Conservation (phyloP, 208 protist species). For the Leishmania tarentolae region DNA sequence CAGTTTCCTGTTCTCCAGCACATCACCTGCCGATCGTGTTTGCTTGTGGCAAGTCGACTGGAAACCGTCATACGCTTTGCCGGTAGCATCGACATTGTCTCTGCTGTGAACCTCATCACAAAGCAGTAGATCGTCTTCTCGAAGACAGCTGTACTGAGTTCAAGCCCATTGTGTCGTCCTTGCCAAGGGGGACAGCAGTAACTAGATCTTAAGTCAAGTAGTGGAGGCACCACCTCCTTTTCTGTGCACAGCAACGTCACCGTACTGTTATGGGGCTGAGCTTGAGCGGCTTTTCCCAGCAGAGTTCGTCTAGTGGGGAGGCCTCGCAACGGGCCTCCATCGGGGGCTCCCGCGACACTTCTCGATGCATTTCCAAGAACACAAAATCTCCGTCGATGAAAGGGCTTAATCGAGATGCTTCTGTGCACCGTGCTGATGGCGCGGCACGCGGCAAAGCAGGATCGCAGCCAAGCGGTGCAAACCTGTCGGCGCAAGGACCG, state of each 20-base stretch:
- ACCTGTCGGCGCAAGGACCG: not conserved
- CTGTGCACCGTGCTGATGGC: not conserved
- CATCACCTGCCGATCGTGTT: not conserved
- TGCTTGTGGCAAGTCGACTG: not conserved
- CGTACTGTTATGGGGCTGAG: not conserved
- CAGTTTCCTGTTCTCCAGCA: conserved; percentile 6
- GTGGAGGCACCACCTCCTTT: too few species aligned
- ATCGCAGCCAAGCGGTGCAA: not conserved
- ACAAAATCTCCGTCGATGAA: not conserved
- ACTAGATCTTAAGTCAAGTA: not conserved
- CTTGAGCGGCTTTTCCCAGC: not conserved
- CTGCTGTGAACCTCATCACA: not conserved
- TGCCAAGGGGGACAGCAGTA: not conserved
- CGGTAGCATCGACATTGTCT: not conserved
- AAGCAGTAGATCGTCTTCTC: not conserved
- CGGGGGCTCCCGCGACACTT: not conserved
- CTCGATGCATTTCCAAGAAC: not conserved
- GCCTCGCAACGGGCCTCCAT: not conserved
- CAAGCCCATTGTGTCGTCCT: not conserved
- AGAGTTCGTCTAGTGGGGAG: conserved; percentile 3
- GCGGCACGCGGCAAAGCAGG: not conserved
- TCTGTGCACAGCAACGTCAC: not conserved
- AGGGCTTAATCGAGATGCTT: not conserved
- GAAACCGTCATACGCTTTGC: not conserved
- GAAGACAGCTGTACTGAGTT: not conserved